Conservation (phyloP, 2,329 filamentous ascomycete species). For the Colletotrichum phormii region DNA sequence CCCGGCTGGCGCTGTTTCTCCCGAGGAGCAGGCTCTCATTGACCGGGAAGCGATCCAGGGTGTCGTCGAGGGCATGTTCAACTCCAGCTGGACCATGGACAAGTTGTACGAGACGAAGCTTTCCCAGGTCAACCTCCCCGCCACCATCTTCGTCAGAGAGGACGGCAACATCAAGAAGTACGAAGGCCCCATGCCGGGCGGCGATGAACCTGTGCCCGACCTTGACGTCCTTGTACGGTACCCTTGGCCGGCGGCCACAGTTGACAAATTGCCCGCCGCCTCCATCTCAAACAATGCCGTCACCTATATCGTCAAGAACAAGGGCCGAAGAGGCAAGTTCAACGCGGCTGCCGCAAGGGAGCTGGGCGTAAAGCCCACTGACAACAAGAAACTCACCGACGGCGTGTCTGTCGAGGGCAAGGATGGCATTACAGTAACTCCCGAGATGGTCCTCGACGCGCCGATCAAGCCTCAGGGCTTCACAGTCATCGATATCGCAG, state of each 20-base stretch:
- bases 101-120: constrained; percentile 75
- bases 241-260: constrained; percentile 80
- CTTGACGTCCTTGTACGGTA: constrained; percentile 78
- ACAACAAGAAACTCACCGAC: constrained; percentile 70
- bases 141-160: constrained; percentile 75
- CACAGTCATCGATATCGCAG: constrained; percentile 83
- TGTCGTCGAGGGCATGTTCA: constrained; percentile 47
- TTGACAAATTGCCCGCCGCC: constrained; percentile 74
- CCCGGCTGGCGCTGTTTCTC: constrained; percentile 20
- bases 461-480: constrained; percentile 77
- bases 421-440: constrained; percentile 78
- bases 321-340: constrained; percentile 85
- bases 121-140: constrained; percentile 73
- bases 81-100: constrained; percentile 73
- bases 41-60: constrained; percentile 38
- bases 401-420: constrained; percentile 73
- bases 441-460: constrained; percentile 86
- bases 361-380: constrained; percentile 69
- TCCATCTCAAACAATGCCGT: constrained; percentile 75
- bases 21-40: constrained; percentile 40
- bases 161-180: constrained; percentile 77
- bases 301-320: constrained; percentile 87
- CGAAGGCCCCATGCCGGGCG: constrained; percentile 72
- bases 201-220: constrained; percentile 63
- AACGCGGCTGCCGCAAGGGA: constrained; percentile 71